These are phyloP conservation scores for Dothidotthia symphoricarpi DNA, from an alignment of 2,329 filamentous ascomycete genomes.

Conservation along the genomic window DNA sequence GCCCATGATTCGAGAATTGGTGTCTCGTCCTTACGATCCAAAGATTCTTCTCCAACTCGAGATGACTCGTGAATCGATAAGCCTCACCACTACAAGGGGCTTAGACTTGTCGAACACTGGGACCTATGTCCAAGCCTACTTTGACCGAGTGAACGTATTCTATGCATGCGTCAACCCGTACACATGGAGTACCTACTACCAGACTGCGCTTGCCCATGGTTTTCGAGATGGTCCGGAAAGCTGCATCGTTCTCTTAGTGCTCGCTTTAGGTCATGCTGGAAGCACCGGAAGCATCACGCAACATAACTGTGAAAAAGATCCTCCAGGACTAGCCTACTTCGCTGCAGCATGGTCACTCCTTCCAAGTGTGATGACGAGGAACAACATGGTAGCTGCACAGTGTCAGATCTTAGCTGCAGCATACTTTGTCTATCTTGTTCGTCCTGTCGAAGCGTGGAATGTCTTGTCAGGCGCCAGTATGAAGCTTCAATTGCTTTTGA, in stretches of 20 bases:
- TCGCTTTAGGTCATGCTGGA: conserved; percentile 75
- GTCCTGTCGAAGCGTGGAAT: conserved; percentile 80
- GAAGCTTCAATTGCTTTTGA: conserved; percentile 75
- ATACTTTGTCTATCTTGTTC: conserved; percentile 78
- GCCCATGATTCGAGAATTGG: conserved; percentile 75
- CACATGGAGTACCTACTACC: conserved; percentile 74
- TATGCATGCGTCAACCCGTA: conserved; percentile 83
- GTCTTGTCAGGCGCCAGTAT: conserved; percentile 76
- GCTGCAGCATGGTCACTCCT: conserved; percentile 76
- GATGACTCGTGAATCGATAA: conserved; percentile 74
- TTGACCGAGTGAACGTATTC: conserved; percentile 78
- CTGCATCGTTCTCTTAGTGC: conserved; percentile 75
- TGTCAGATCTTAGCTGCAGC: conserved; percentile 78
- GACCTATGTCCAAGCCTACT: conserved; percentile 75
- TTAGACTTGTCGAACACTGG: conserved; percentile 73
- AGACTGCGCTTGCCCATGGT: conserved; percentile 69
- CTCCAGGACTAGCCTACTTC: conserved; percentile 76
- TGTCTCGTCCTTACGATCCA: conserved; percentile 74
- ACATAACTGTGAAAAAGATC: conserved; percentile 65
- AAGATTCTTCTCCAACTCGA: conserved; percentile 80
- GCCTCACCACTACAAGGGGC: conserved; percentile 57
- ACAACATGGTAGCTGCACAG: conserved; percentile 74
- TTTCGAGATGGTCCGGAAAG: conserved; percentile 79
- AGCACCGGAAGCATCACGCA: conserved; percentile 73
- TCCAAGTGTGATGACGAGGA: conserved; percentile 75